Evolutionary conservation across 352 stramenopile genomes (phyloP).

Genomic region (Phytophthora multivora): DNA sequence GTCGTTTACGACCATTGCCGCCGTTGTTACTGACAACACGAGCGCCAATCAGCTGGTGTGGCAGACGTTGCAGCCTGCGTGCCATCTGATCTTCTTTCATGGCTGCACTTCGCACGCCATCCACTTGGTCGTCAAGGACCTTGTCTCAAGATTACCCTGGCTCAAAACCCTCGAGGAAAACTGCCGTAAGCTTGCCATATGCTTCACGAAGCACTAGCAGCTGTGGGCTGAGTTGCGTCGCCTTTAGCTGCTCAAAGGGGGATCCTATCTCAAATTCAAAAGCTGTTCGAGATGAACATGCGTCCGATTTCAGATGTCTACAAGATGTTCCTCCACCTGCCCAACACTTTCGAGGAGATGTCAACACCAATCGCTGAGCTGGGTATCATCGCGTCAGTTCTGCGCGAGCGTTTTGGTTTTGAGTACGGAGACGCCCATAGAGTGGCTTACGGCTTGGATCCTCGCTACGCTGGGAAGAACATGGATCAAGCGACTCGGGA

Average conservation of each 20-base stretch:
- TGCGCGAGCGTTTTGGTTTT: background rate
- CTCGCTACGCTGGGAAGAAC: background rate
- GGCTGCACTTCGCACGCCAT: slow-evolving; percentile 12
- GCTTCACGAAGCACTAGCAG: slow-evolving; percentile 10
- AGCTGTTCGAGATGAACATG: slow-evolving; percentile 2
- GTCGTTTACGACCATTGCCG: background rate
- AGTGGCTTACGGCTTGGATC: background rate
- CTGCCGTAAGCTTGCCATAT: slow-evolving; percentile 1
- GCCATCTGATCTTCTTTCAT: slow-evolving; percentile 1
- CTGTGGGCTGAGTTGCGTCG: background rate
- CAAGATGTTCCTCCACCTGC: slow-evolving; percentile 1
- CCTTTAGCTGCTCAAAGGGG: background rate
- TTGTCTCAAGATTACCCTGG: background rate
- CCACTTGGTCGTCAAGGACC: slow-evolving; percentile 10
- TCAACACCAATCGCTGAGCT: background rate
- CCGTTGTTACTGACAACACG: slow-evolving; percentile 17
- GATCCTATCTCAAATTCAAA: too few relatives aligned
- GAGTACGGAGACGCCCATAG: background rate
- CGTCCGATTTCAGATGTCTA: slow-evolving; percentile 1
- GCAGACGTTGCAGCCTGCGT: background rate
- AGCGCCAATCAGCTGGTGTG: slow-evolving; percentile 2
- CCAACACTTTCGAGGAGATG: background rate
- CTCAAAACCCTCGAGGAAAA: background rate
- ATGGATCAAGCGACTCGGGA: background rate
- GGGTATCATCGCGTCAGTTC: background rate